Evolutionary conservation across 306 rosid genomes (phyloP).

Genomic region (Malus sylvestris): DNA sequence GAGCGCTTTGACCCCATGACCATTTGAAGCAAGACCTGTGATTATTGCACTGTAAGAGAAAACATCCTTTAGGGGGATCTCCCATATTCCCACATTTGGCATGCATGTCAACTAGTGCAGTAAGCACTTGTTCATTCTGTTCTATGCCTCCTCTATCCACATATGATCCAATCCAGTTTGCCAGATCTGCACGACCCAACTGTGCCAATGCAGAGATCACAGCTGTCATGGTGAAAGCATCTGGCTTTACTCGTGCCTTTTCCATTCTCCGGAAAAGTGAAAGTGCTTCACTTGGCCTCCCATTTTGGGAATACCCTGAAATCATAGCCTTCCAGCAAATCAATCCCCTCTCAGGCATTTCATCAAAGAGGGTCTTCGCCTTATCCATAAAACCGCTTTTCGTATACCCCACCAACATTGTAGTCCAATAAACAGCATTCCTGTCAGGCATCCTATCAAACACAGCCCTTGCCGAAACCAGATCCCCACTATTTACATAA

Average conservation of each 20-base stretch:
- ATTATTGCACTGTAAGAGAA: constrained; percentile 18
- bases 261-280: constrained; percentile 8
- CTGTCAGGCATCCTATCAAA: constrained; percentile 20
- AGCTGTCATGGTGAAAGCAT: constrained; percentile 24
- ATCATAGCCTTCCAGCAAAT: constrained; percentile 27
- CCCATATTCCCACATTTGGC: constrained; percentile 22
- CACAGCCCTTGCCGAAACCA: background rate
- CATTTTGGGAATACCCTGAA: constrained; percentile 12
- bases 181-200: constrained; percentile 10
- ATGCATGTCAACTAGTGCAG: constrained; percentile 26
- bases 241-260: background rate
- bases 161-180: constrained; percentile 11
- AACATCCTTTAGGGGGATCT: constrained; percentile 7
- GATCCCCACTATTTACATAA: constrained; percentile 19
- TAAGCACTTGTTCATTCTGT: constrained; percentile 11
- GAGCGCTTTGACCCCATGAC: constrained; percentile 17
- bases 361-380: constrained; percentile 9
- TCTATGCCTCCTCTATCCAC: constrained; percentile 5
- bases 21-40: constrained; percentile 23
- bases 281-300: constrained; percentile 18
- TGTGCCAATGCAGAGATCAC: constrained; percentile 24
- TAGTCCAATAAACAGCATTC: constrained; percentile 14
- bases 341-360: constrained; percentile 15
- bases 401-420: constrained; percentile 14
- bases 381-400: constrained; percentile 1